Percentiles rank a stretch among this genome's conserved stretches.
Evolutionary conservation across 148 eudicot species (phyloP).

Genomic region (Camellia granthamiana): DNA sequence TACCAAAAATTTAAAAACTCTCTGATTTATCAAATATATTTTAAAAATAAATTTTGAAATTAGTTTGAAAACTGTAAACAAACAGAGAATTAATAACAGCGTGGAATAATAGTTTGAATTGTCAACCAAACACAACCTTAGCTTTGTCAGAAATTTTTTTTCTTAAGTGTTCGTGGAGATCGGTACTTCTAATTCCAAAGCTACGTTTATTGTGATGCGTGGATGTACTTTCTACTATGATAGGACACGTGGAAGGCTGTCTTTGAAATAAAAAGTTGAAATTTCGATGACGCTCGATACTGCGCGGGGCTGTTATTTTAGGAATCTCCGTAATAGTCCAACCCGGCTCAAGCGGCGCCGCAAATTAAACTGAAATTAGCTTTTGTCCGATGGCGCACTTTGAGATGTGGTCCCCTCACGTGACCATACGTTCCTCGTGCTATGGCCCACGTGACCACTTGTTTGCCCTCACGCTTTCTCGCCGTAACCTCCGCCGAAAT

Average conservation of each 20-base stretch:
- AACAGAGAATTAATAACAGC: no score
- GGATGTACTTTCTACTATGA: background rate
- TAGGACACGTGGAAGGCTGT: background rate
- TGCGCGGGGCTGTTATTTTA: background rate
- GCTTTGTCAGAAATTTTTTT: no score
- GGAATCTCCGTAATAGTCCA: background rate
- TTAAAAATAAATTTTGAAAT: no score
- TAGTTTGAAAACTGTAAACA: no score
- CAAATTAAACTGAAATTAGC: background rate
- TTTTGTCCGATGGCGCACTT: background rate
- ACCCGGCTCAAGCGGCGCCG: slow-evolving; percentile 13
- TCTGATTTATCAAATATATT: no score
- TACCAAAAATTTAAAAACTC: no score
- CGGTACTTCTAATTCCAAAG: background rate
- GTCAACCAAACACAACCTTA: no score
- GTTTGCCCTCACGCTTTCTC: background rate
- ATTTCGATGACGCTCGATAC: background rate
- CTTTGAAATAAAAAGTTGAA: background rate
- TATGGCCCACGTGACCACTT: background rate
- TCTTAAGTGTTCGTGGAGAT: no score
- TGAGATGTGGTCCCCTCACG: slow-evolving; percentile 7
- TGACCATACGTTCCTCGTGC: background rate
- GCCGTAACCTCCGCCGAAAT: slow-evolving; percentile 22
- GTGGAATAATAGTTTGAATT: no score
- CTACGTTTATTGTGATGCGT: background rate